A percentile compares a stretch with the other conserved stretches of the same genome.
Evolutionary conservation across 164 flowering plant species (phyloP).

Genomic region (Stephania yunnanensis): DNA sequence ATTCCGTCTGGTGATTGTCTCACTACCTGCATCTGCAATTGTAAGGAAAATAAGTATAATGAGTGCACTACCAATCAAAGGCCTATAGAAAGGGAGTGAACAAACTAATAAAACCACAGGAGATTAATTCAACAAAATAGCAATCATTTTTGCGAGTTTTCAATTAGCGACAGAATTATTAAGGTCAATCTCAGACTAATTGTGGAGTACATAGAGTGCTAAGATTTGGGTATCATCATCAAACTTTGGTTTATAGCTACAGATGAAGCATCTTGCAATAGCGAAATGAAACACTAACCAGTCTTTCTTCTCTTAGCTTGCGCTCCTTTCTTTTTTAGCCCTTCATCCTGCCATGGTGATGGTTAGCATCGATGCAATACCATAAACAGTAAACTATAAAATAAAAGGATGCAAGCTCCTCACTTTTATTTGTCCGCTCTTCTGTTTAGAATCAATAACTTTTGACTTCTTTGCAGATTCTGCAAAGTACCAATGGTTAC

Average conservation of each 20-base stretch:
- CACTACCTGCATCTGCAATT: slow-evolving; percentile 17
- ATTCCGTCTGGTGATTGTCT: slow-evolving; percentile 7
- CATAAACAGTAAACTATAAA: neutral
- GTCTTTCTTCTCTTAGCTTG: slow-evolving; percentile 17
- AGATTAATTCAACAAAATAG: neutral
- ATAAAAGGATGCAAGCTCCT: neutral
- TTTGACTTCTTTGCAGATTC: slow-evolving; percentile 25
- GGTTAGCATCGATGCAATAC: neutral
- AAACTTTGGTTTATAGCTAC: neutral
- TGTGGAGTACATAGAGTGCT: neutral
- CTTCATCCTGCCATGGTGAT: slow-evolving; percentile 28
- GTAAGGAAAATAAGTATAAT: neutral
- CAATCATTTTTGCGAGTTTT: neutral
- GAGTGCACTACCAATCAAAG: neutral
- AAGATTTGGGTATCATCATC: neutral
- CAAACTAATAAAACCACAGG: neutral
- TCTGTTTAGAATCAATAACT: slow-evolving; percentile 22
- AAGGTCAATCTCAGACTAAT: neutral
- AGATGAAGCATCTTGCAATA: neutral
- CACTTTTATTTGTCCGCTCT: slow-evolving; percentile 22
- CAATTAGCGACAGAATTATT: too few relatives aligned
- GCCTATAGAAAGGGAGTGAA: neutral
- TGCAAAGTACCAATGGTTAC: slow-evolving; percentile 21
- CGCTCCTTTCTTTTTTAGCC: slow-evolving; percentile 27
- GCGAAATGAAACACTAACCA: slow-evolving; percentile 22